These are phyloP conservation scores for Botrytis hyacinthi DNA, from an alignment of 2,329 filamentous ascomycete genomes.

Conservation along the genomic window DNA sequence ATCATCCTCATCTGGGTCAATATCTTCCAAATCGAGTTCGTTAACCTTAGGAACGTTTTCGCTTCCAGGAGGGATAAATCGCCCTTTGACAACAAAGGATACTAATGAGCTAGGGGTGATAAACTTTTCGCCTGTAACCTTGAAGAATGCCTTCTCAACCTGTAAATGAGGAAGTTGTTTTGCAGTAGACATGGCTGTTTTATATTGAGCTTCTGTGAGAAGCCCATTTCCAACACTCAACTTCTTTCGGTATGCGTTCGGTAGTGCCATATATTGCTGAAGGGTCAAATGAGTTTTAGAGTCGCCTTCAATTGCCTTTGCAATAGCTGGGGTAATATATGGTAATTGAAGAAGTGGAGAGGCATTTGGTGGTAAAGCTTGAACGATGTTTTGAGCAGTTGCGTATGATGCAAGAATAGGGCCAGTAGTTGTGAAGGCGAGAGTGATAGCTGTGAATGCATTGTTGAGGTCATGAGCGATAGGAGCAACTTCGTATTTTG, in stretches of 20 bases:
- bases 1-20: constrained; percentile 91
- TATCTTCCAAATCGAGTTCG: constrained; percentile 79
- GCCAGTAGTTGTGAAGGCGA: constrained; percentile 80
- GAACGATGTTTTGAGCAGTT: constrained; percentile 81
- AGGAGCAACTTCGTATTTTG: constrained; percentile 87
- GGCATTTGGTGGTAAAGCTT: constrained; percentile 78
- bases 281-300: constrained; percentile 73
- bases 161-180: constrained; percentile 80
- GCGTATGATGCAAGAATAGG: constrained; percentile 81
- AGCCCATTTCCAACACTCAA: constrained; percentile 69
- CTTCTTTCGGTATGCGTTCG: constrained; percentile 69
- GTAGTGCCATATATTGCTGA: constrained; percentile 84
- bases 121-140: constrained; percentile 90
- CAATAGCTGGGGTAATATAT: constrained; percentile 69
- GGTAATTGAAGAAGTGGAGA: constrained; percentile 92
- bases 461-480: constrained; percentile 83
- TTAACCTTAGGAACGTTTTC: constrained; percentile 71
- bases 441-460: constrained; percentile 80
- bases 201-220: constrained; percentile 73
- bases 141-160: constrained; percentile 95
- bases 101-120: constrained; percentile 92
- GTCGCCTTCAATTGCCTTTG: constrained; percentile 68
- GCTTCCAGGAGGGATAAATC: constrained; percentile 85
- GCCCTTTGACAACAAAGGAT: constrained; percentile 90
- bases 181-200: constrained; percentile 71